A percentile compares a stretch with the other conserved stretches of the same genome.
Conservation (phyloP, 441 rosid species). For the Francoa sonchifolia region DNA sequence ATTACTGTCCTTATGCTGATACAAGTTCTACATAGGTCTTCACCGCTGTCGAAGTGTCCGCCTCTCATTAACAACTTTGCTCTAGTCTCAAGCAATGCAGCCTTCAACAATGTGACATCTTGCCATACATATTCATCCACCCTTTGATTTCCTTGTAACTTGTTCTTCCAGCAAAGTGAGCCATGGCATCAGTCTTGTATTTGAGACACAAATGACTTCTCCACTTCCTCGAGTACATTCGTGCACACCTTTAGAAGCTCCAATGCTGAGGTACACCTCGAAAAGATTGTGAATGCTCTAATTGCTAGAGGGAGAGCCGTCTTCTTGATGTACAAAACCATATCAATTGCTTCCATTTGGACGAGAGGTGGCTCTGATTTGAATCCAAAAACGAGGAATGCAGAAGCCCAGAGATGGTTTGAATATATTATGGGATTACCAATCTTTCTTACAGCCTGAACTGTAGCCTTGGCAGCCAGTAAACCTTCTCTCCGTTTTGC, state of each 20-base stretch:
- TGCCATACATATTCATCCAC: slow-evolving; percentile 90
- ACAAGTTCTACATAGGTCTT: slow-evolving; percentile 78
- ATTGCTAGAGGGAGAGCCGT: slow-evolving; percentile 83
- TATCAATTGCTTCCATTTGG: slow-evolving; percentile 60
- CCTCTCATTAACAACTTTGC: slow-evolving; percentile 81
- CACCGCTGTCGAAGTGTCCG: slow-evolving; percentile 76
- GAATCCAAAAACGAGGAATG: slow-evolving; percentile 84
- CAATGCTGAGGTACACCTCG: slow-evolving; percentile 74
- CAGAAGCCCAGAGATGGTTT: slow-evolving; percentile 83
- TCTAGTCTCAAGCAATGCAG: slow-evolving; percentile 68
- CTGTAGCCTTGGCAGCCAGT: slow-evolving; percentile 55
- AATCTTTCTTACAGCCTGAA: slow-evolving; percentile 49
- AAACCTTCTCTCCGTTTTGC: slow-evolving; percentile 48
- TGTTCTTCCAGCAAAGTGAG: slow-evolving; percentile 80
- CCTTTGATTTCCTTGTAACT: slow-evolving; percentile 31
- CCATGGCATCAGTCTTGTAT: slow-evolving; percentile 77
- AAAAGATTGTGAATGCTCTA: slow-evolving; percentile 63
- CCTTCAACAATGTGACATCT: slow-evolving; percentile 77
- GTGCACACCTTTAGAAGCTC: slow-evolving; percentile 86
- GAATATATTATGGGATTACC: slow-evolving; percentile 37
- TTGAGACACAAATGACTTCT: slow-evolving; percentile 80
- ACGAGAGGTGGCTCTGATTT: slow-evolving; percentile 74
- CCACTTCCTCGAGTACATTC: slow-evolving; percentile 76
- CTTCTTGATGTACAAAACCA: slow-evolving; percentile 68
- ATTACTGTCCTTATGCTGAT: slow-evolving; percentile 81